Percentiles rank a stretch among this genome's conserved stretches.
Evolutionary conservation across 495 filamentous ascomycete species (phyloP).

Genomic region (Aspergillus leporis): DNA sequence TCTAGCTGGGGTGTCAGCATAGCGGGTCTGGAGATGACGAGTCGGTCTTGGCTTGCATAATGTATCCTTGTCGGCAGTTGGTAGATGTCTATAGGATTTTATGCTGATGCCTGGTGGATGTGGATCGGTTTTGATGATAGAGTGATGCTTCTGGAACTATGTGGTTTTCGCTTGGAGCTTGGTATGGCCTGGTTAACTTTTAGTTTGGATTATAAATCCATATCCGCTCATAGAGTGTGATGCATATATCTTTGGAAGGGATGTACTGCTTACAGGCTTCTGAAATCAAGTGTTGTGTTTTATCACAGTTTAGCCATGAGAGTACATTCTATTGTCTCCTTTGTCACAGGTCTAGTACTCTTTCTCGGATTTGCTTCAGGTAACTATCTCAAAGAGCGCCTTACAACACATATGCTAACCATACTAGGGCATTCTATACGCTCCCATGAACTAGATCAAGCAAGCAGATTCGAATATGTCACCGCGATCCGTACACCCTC

Average conservation of each 20-base stretch:
- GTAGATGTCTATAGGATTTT: neutral
- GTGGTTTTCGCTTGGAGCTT: neutral
- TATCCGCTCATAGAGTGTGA: neutral
- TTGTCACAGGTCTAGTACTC: neutral
- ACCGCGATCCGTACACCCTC: constrained; percentile 10
- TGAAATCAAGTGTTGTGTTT: no score
- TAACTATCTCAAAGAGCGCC: neutral
- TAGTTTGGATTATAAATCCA: neutral
- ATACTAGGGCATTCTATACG: constrained; percentile 15
- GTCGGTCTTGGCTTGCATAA: constrained; percentile 12
- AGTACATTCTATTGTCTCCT: neutral
- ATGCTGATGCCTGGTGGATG: constrained; percentile 9
- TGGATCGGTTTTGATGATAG: neutral
- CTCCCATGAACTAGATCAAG: neutral
- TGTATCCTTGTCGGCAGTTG: neutral
- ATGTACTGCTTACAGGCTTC: neutral
- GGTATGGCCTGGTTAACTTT: neutral
- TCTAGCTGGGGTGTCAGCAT: constrained; percentile 5
- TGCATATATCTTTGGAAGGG: neutral
- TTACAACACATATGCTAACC: neutral
- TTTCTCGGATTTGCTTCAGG: neutral
- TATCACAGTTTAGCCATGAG: neutral
- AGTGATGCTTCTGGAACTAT: neutral
- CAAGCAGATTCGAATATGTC: constrained; percentile 1
- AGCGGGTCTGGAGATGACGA: constrained; percentile 12